Percentiles rank a stretch among this genome's conserved stretches.
These are phyloP conservation scores for Oryza officinalis DNA, from an alignment of 176 grass and related monocot genomes.

Conservation along the genomic window DNA sequence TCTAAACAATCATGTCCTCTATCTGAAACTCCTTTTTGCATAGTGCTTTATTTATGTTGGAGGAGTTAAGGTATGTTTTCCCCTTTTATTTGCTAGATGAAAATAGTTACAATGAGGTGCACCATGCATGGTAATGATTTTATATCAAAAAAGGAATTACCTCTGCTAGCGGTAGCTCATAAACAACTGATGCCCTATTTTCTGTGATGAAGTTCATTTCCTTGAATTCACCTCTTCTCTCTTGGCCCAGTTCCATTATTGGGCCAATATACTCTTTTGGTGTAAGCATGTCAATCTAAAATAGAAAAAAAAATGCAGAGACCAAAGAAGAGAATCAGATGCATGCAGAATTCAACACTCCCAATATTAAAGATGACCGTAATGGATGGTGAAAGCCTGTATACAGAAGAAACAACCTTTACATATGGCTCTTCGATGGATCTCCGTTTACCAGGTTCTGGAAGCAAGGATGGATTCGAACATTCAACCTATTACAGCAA, in stretches of 20 bases:
- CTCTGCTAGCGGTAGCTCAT: slow-evolving; percentile 94
- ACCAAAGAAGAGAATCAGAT: slow-evolving; percentile 33
- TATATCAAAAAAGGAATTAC: slow-evolving; percentile 32
- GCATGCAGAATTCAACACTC: neutral
- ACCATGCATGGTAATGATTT: neutral
- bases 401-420: slow-evolving; percentile 58
- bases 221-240: slow-evolving; percentile 97
- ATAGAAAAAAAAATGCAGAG: neutral
- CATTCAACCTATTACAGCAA: slow-evolving; percentile 70
- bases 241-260: slow-evolving; percentile 97
- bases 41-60: slow-evolving; percentile 8
- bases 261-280: slow-evolving; percentile 95
- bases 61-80: slow-evolving; percentile 11
- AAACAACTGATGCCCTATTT: slow-evolving; percentile 82
- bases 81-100: slow-evolving; percentile 20
- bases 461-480: slow-evolving; percentile 95
- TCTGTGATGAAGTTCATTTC: slow-evolving; percentile 96
- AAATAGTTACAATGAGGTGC: neutral
- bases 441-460: slow-evolving; percentile 77
- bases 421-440: slow-evolving; percentile 96
- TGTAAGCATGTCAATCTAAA: slow-evolving; percentile 93
- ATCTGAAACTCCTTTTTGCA: slow-evolving; percentile 8
- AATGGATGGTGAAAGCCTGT: slow-evolving; percentile 26
- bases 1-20: slow-evolving; percentile 23
- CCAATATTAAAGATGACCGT: slow-evolving; percentile 17